Conservation (phyloP, 2,329 filamentous ascomycete species). For the Phialocephala sp. region DNA sequence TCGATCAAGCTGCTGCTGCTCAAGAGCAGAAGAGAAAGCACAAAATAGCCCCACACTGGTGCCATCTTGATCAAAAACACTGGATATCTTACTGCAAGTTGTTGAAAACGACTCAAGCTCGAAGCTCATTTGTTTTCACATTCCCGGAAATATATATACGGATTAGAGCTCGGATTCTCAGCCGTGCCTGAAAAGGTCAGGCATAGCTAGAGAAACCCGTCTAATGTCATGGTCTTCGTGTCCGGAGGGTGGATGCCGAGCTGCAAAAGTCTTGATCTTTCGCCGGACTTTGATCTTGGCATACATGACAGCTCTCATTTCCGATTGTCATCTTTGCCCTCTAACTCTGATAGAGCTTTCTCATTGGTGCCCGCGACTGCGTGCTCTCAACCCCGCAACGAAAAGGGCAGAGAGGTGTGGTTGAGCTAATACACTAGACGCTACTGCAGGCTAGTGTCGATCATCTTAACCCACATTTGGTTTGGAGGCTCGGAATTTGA, state of each 20-base stretch:
- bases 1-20: conserved; percentile 1
- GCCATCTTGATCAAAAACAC: background rate
- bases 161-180: background rate
- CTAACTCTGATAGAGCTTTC: background rate
- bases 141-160: background rate
- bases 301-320: background rate
- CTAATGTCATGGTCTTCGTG: background rate
- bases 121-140: background rate
- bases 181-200: background rate
- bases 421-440: background rate
- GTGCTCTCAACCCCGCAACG: conserved; percentile 10
- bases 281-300: background rate
- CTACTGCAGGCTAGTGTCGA: conserved; percentile 1
- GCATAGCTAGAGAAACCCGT: background rate
- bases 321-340: background rate
- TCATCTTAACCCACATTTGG: conserved; percentile 7
- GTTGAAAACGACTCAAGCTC: background rate
- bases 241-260: background rate
- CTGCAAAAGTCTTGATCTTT: background rate
- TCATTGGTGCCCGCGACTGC: conserved; percentile 14
- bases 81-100: background rate
- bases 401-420: background rate
- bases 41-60: background rate
- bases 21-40: background rate
- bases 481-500: background rate